phyloP scores from a whole-genome alignment of 176 grass and related monocot genomes.

The Musa itinerans region DNA sequence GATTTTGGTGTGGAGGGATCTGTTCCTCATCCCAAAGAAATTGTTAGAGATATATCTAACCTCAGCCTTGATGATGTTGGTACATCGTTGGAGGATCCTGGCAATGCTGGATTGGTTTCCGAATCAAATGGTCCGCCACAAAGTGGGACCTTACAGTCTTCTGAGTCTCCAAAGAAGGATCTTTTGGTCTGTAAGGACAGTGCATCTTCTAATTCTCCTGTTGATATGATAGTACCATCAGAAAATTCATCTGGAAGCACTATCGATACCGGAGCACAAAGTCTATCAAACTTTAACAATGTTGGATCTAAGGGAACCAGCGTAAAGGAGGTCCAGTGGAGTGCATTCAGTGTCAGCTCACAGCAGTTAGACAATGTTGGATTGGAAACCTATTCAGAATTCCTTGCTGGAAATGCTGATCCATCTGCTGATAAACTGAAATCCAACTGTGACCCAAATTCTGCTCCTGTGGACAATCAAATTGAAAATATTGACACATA shows the following conservation, averaged over 20 bases:
- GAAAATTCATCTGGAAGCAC: not conserved
- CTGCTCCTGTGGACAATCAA: constrained; percentile 7
- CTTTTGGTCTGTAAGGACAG: not conserved
- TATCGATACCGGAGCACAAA: constrained; percentile 25
- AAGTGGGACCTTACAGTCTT: not conserved
- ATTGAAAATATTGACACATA: constrained; percentile 19
- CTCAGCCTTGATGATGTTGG: constrained; percentile 24
- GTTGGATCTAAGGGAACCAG: constrained; percentile 38
- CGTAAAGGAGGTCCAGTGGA: constrained; percentile 85
- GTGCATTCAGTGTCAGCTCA: constrained; percentile 37
- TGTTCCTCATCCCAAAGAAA: constrained; percentile 5
- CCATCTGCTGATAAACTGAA: constrained; percentile 14
- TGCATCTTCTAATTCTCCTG: not conserved
- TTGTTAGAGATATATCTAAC: constrained; percentile 29
- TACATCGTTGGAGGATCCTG: constrained; percentile 20
- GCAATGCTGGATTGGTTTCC: constrained; percentile 2
- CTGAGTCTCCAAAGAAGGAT: not conserved
- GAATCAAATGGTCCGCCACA: not conserved
- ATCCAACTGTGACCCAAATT: constrained; percentile 21
- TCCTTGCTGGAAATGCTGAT: constrained; percentile 10
- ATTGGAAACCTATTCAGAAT: constrained; percentile 38
- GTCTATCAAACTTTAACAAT: constrained; percentile 12
- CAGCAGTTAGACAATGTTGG: constrained; percentile 21
- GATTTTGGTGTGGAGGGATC: constrained; percentile 29
- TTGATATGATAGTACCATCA: constrained; percentile 1